phyloP scores from a whole-genome alignment of 306 rosid genomes.

The Gastrolobium bilobum region DNA sequence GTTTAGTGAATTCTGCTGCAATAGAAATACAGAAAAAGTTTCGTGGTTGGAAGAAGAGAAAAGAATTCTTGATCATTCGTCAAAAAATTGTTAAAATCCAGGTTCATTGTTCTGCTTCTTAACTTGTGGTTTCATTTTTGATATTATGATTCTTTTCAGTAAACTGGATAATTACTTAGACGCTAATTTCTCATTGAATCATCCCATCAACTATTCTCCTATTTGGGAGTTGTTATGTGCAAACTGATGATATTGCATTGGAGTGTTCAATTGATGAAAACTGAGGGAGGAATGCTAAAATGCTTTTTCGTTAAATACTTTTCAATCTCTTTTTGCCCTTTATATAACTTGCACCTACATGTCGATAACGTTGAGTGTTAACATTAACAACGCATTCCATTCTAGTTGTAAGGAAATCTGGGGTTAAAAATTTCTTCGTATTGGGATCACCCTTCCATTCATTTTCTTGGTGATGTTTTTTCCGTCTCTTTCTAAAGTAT shows the following conservation, averaged over 20 bases:
- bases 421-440: background rate
- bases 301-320: background rate
- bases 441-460: background rate
- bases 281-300: background rate
- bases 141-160: constrained; percentile 21
- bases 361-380: constrained; percentile 5
- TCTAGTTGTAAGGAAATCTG: constrained; percentile 2
- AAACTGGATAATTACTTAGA: constrained; percentile 3
- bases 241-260: constrained; percentile 3
- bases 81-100: constrained; percentile 90
- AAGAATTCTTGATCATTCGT: constrained; percentile 82
- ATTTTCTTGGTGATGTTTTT: background rate
- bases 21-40: constrained; percentile 84
- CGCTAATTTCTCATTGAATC: constrained; percentile 8
- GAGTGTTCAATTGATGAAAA: constrained; percentile 36
- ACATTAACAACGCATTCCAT: background rate
- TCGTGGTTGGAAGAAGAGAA: constrained; percentile 95
- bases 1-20: constrained; percentile 72
- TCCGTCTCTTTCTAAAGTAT: background rate
- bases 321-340: constrained; percentile 5
- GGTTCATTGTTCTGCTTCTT: constrained; percentile 56
- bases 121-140: constrained; percentile 11
- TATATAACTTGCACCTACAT: constrained; percentile 6
- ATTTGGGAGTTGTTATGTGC: background rate
- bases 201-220: background rate